These are phyloP conservation scores for Allodekkera sacchari DNA, from an alignment of 805 yeast genomes.

Conservation along the genomic window DNA sequence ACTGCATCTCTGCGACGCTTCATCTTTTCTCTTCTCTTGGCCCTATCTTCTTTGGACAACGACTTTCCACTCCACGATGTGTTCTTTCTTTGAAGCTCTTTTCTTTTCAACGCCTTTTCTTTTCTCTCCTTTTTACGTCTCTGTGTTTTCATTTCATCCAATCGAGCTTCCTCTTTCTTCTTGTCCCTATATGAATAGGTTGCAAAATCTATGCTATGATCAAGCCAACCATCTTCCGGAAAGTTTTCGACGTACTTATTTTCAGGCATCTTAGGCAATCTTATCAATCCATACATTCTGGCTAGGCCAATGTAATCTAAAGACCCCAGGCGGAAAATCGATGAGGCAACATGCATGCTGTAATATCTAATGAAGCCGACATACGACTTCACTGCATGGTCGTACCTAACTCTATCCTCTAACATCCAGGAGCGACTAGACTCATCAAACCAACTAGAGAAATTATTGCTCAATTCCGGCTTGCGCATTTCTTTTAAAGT, in stretches of 20 bases:
- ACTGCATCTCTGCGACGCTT: constrained; percentile 60
- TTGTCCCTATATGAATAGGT: constrained; percentile 55
- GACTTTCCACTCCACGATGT: constrained; percentile 75
- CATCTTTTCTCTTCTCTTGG: constrained; percentile 58
- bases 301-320: constrained; percentile 71
- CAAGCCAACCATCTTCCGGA: constrained; percentile 73
- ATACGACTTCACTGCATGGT: constrained; percentile 67
- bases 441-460: constrained; percentile 20
- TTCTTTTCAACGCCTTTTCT: constrained; percentile 33
- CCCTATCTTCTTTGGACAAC: constrained; percentile 52
- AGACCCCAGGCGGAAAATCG: constrained; percentile 70
- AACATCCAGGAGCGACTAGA: constrained; percentile 47
- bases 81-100: constrained; percentile 42
- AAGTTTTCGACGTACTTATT: constrained; percentile 41
- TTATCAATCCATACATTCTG: constrained; percentile 64
- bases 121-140: constrained; percentile 27
- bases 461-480: constrained; percentile 13
- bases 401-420: constrained; percentile 74
- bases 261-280: constrained; percentile 96
- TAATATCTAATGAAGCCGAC: constrained; percentile 81
- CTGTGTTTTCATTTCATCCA: constrained; percentile 46
- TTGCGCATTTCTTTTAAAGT: constrained; percentile 33
- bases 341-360: constrained; percentile 78
- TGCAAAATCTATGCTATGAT: constrained; percentile 56
- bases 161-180: constrained; percentile 53